A percentile compares a stretch with the other conserved stretches of the same genome.
Evolutionary conservation across 768 basidiomycete species (phyloP).

Genomic region (Lactifluus rugatus): DNA sequence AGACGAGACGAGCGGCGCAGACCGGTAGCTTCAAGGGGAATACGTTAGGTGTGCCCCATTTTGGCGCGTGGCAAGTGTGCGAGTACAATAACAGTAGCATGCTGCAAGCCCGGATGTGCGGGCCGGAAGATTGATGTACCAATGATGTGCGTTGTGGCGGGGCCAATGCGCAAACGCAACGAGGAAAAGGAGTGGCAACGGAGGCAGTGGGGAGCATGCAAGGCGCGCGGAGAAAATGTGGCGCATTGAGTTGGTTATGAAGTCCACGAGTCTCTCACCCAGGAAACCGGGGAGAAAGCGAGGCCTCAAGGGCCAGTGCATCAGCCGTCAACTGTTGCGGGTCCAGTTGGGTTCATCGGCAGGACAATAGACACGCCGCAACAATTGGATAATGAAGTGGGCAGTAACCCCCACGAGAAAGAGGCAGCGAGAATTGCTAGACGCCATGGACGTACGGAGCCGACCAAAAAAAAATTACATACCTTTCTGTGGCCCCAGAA

Average conservation of each 20-base stretch:
- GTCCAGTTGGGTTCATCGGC: not conserved
- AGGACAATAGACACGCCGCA: not conserved
- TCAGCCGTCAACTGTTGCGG: not conserved
- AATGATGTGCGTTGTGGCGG: not conserved
- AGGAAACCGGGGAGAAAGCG: not conserved
- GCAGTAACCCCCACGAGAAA: not conserved
- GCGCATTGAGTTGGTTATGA: not conserved
- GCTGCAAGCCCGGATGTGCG: not conserved
- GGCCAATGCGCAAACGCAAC: conserved; percentile 1
- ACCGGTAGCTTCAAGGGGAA: not conserved
- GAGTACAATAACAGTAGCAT: not conserved
- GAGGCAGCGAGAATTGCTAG: not conserved
- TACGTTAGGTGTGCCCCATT: too few relatives aligned
- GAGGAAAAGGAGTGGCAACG: not conserved
- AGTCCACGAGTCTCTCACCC: not conserved
- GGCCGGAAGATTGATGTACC: not conserved
- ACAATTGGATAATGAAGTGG: not conserved
- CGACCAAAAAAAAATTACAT: conserved; percentile 10
- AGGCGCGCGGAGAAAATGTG: not conserved
- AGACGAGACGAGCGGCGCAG: too few relatives aligned
- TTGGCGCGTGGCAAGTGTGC: not conserved
- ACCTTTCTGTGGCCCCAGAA: conserved; percentile 59
- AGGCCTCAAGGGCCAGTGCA: not conserved
- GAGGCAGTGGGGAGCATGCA: not conserved
- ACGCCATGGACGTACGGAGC: conserved; percentile 7